phyloP scores from a whole-genome alignment of 1,139 yeast species.

The Yamadazyma jaroonii region DNA sequence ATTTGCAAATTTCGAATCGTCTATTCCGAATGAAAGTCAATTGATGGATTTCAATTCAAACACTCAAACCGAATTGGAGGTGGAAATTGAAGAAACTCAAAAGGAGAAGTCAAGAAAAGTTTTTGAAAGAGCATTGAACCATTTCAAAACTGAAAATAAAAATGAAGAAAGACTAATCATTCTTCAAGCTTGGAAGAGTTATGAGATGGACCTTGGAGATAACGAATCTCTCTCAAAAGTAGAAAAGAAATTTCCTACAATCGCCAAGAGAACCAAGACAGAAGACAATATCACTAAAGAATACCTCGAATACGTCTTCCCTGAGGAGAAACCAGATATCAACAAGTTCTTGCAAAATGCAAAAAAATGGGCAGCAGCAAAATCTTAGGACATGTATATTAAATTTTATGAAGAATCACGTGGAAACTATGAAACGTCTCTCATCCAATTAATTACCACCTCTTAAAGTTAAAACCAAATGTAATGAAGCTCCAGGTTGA shows the following conservation, averaged over 20 bases:
- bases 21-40: conserved; percentile 59
- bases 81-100: conserved; percentile 53
- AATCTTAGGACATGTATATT: conserved; percentile 3
- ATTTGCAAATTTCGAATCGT: conserved; percentile 68
- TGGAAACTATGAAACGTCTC: too few relatives aligned
- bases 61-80: conserved; percentile 49
- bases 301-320: conserved; percentile 63
- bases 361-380: conserved; percentile 51
- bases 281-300: conserved; percentile 53
- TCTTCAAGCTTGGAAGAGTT: conserved; percentile 62
- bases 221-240: conserved; percentile 33
- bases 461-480: conserved; percentile 83
- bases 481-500: conserved; percentile 76
- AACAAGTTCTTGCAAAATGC: conserved; percentile 63
- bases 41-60: conserved; percentile 34
- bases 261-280: conserved; percentile 46
- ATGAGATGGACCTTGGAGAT: conserved; percentile 66
- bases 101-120: conserved; percentile 49
- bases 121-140: conserved; percentile 53
- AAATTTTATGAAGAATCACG: conserved; percentile 1
- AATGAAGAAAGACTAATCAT: conserved; percentile 51
- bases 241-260: conserved; percentile 52
- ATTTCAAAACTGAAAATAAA: conserved; percentile 34
- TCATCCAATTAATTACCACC: conserved; percentile 53
- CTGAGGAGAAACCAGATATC: conserved; percentile 51